Evolutionary conservation across 2,329 filamentous ascomycete genomes (phyloP).

Genomic region (Neoascochyta sp.): DNA sequence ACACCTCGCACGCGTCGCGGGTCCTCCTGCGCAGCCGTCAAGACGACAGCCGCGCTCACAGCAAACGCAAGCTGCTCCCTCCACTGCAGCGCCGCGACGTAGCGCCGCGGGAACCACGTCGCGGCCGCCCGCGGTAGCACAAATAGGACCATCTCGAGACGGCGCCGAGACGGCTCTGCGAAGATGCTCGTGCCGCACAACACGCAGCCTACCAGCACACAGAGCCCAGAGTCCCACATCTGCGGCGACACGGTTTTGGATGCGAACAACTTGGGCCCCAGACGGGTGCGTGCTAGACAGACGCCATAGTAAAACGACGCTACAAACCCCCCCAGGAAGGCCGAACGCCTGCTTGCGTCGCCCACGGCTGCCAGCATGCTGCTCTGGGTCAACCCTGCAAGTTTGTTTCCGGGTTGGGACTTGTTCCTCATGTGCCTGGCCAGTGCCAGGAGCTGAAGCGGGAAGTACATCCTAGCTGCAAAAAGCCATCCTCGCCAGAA

Average conservation of each 20-base stretch:
- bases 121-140: slow-evolving; percentile 75
- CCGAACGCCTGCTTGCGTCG: slow-evolving; percentile 66
- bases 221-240: slow-evolving; percentile 61
- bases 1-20: slow-evolving; percentile 27
- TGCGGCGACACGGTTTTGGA: slow-evolving; percentile 50
- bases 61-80: slow-evolving; percentile 31
- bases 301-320: slow-evolving; percentile 80
- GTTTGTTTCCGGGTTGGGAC: slow-evolving; percentile 14
- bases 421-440: slow-evolving; percentile 9
- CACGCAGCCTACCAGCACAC: slow-evolving; percentile 67
- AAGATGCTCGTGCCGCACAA: slow-evolving; percentile 81
- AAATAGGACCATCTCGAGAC: slow-evolving; percentile 75
- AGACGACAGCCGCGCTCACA: slow-evolving; percentile 28
- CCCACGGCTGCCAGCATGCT: slow-evolving; percentile 51
- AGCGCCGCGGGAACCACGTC: slow-evolving; percentile 68
- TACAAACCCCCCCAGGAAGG: slow-evolving; percentile 75
- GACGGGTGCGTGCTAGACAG: slow-evolving; percentile 68
- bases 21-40: slow-evolving; percentile 28
- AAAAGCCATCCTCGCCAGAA: slow-evolving; percentile 68
- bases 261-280: slow-evolving; percentile 68
- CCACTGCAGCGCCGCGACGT: slow-evolving; percentile 41
- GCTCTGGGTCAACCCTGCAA: slow-evolving; percentile 6
- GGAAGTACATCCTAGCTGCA: slow-evolving; percentile 72
- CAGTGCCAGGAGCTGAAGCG: slow-evolving; percentile 57
- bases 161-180: slow-evolving; percentile 61